Conservation (phyloP, 805 yeast species). For the Yarrowia sp. region DNA sequence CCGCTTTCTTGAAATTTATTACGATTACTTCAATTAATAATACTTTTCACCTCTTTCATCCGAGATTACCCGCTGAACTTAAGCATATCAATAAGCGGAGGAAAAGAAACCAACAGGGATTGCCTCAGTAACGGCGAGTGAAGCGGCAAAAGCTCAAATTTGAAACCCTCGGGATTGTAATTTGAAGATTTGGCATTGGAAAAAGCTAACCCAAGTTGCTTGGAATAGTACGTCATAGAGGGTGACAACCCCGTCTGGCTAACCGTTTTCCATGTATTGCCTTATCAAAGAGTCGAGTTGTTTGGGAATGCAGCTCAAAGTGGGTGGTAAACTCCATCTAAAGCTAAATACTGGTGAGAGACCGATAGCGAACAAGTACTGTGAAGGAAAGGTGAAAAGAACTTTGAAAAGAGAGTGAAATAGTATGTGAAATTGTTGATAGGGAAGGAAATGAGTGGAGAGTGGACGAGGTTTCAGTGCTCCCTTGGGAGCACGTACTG, state of each 20-base stretch:
- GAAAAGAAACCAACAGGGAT: too few species aligned
- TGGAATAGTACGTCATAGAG: conserved; percentile 46
- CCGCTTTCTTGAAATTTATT: too few species aligned
- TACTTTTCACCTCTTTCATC: too few species aligned
- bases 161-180: background rate
- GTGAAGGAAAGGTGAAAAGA: conserved; percentile 49
- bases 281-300: conserved; percentile 42
- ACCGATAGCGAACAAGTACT: conserved; percentile 50
- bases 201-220: conserved; percentile 37
- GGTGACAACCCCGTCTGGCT: conserved; percentile 46
- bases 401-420: conserved; percentile 48
- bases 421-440: conserved; percentile 48
- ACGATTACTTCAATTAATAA: too few species aligned
- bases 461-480: background rate
- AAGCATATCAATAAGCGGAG: too few species aligned
- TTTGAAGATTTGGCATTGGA: conserved; percentile 1
- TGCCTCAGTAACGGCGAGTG: too few species aligned
- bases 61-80: too few species aligned
- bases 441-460: conserved; percentile 40
- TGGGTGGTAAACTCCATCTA: conserved; percentile 44
- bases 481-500: background rate
- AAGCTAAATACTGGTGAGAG: conserved; percentile 49
- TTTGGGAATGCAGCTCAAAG: conserved; percentile 41
- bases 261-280: conserved; percentile 39
- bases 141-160: too few species aligned